A percentile compares a stretch with the other conserved stretches of the same genome.
Evolutionary conservation across 176 grass and related monocot genomes (phyloP).

Genomic region (Carex littledalei): DNA sequence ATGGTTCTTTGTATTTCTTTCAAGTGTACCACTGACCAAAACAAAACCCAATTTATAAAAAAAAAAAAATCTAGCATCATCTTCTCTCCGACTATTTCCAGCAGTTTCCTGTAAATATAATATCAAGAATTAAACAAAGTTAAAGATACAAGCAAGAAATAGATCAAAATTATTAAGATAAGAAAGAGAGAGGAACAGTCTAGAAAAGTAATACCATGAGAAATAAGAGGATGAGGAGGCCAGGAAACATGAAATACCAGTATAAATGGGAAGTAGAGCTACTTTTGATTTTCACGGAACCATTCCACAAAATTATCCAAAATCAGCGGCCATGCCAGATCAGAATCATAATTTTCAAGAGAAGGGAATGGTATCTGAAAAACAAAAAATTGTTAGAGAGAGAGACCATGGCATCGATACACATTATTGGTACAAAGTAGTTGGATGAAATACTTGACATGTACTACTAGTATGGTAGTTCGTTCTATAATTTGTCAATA

Average conservation of each 20-base stretch:
- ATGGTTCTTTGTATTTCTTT: conserved; percentile 7
- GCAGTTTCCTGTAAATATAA: neutral
- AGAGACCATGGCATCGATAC: neutral
- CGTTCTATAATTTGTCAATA: neutral
- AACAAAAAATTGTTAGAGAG: conserved; percentile 16
- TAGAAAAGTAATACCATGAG: neutral
- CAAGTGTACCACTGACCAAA: neutral
- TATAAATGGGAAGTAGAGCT: neutral
- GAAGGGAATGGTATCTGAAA: conserved; percentile 94
- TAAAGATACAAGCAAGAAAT: too few relatives aligned
- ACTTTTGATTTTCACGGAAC: conserved; percentile 66
- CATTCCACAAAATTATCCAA: conserved; percentile 99
- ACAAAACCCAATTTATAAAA: neutral
- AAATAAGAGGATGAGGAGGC: neutral
- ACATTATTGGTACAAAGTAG: neutral
- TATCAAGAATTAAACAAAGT: neutral
- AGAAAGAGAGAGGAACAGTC: neutral
- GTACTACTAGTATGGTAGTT: neutral
- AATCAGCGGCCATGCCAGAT: conserved; percentile 94
- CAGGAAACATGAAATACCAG: neutral
- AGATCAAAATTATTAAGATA: neutral
- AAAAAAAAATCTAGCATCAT: neutral
- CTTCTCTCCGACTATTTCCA: neutral
- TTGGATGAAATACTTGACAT: neutral
- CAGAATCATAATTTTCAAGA: conserved; percentile 85